phyloP scores from a whole-genome alignment of 148 eudicot species.

The Vaccinium myrtillus region DNA sequence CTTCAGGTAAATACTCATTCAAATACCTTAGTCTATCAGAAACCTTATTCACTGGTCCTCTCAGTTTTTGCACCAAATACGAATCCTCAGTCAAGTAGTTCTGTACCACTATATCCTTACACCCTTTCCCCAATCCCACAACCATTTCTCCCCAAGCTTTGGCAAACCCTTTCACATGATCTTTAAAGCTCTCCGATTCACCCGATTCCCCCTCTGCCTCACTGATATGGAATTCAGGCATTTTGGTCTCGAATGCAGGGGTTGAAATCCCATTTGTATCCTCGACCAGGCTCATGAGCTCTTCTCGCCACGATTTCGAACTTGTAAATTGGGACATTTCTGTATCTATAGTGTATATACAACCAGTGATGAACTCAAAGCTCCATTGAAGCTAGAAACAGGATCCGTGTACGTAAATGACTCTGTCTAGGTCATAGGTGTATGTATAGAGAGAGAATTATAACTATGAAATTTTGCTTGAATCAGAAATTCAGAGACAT shows the following conservation, averaged over 20 bases:
- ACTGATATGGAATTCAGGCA: constrained; percentile 24
- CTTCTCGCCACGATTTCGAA: constrained; percentile 73
- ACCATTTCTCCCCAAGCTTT: constrained; percentile 88
- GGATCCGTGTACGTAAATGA: background rate
- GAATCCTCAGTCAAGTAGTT: constrained; percentile 68
- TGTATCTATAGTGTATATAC: background rate
- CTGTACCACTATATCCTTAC: constrained; percentile 71
- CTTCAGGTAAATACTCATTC: constrained; percentile 93
- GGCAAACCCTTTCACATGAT: constrained; percentile 79
- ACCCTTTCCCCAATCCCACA: constrained; percentile 69
- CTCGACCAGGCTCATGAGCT: constrained; percentile 62
- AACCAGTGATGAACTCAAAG: constrained; percentile 4
- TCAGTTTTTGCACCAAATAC: constrained; percentile 58
- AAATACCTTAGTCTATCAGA: constrained; percentile 53
- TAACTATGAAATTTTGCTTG: constrained; percentile 18
- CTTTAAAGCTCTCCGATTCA: constrained; percentile 65
- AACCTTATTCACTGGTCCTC: constrained; percentile 45
- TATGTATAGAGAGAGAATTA: background rate
- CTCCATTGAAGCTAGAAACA: background rate
- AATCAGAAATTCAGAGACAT: constrained; percentile 26
- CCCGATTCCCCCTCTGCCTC: constrained; percentile 31
- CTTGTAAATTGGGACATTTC: constrained; percentile 53
- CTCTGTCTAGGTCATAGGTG: background rate
- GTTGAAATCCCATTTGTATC: constrained; percentile 30
- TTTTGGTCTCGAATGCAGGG: constrained; percentile 32